A percentile compares a stretch with the other conserved stretches of the same genome.
phyloP scores from a whole-genome alignment of 176 grass and related monocot genomes.

The Olyra latifolia region DNA sequence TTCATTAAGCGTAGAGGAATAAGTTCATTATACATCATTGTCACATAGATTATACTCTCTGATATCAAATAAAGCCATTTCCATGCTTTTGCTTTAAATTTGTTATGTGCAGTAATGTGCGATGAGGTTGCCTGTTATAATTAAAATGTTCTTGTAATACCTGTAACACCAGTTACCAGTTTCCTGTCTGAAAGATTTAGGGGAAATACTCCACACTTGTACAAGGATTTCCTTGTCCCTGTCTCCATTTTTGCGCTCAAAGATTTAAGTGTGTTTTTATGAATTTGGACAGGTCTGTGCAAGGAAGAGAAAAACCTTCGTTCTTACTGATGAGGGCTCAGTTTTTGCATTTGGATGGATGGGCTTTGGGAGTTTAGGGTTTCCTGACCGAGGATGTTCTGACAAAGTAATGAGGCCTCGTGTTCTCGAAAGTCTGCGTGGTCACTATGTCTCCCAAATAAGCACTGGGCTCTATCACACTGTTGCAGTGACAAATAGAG shows the following conservation, averaged over 20 bases:
- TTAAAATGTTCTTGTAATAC: neutral
- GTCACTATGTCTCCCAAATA: constrained; percentile 81
- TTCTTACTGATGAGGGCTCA: constrained; percentile 81
- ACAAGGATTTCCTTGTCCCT: too few species aligned
- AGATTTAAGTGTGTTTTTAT: neutral
- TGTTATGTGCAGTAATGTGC: neutral
- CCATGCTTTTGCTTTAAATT: neutral
- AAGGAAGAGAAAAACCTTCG: constrained; percentile 97
- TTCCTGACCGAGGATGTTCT: constrained; percentile 74
- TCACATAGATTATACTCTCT: neutral
- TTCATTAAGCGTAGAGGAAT: constrained; percentile 13
- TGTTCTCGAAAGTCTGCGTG: constrained; percentile 64
- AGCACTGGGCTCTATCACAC: constrained; percentile 97
- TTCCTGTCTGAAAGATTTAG: neutral
- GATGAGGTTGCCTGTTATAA: neutral
- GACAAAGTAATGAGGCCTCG: constrained; percentile 90
- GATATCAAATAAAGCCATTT: neutral
- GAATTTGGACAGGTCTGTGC: constrained; percentile 76
- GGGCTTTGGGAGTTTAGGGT: constrained; percentile 98
- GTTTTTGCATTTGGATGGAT: constrained; percentile 97
- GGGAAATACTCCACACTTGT: too few species aligned
- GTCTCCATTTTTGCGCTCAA: too few species aligned
- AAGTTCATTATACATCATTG: neutral
- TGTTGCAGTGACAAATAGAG: constrained; percentile 84
- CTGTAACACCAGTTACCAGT: neutral